Percentiles rank a stretch among this genome's conserved stretches.
Conservation (phyloP, 306 rosid genomes). For the Casuarina equisetifolia region DNA sequence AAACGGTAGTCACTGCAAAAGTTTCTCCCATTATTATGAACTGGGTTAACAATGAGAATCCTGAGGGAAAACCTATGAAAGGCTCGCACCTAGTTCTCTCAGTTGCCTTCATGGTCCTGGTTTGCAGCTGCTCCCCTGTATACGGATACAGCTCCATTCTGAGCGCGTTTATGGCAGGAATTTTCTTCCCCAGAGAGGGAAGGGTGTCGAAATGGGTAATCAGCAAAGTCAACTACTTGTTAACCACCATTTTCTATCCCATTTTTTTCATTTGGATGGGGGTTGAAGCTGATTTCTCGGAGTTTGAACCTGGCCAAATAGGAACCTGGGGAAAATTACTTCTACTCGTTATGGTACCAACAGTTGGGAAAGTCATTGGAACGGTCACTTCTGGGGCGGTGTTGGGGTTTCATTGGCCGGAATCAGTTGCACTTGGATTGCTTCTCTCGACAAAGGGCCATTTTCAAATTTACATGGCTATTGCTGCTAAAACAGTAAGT, state of each 20-base stretch:
- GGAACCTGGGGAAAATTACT: conserved; percentile 58
- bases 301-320: conserved; percentile 28
- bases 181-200: conserved; percentile 77
- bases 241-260: conserved; percentile 65
- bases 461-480: conserved; percentile 81
- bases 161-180: conserved; percentile 84
- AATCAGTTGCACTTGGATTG: conserved; percentile 80
- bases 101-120: conserved; percentile 71
- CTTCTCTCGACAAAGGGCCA: conserved; percentile 86
- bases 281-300: conserved; percentile 48
- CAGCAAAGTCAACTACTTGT: conserved; percentile 65
- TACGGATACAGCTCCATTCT: conserved; percentile 66
- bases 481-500: conserved; percentile 68
- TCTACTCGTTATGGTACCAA: conserved; percentile 38
- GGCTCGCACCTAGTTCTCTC: conserved; percentile 81
- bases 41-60: conserved; percentile 93
- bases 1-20: conserved; percentile 47
- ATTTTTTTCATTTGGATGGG: conserved; percentile 97
- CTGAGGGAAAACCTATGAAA: conserved; percentile 88
- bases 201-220: conserved; percentile 84
- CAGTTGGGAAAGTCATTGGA: conserved; percentile 65
- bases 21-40: conserved; percentile 70
- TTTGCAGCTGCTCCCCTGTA: conserved; percentile 52
- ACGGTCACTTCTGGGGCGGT: conserved; percentile 59
- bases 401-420: conserved; percentile 85